Evolutionary conservation across 1,139 yeast genomes (phyloP), one percentile per base, ranked within the genome.

Genomic region (Kodamaea anthophila): DNA sequence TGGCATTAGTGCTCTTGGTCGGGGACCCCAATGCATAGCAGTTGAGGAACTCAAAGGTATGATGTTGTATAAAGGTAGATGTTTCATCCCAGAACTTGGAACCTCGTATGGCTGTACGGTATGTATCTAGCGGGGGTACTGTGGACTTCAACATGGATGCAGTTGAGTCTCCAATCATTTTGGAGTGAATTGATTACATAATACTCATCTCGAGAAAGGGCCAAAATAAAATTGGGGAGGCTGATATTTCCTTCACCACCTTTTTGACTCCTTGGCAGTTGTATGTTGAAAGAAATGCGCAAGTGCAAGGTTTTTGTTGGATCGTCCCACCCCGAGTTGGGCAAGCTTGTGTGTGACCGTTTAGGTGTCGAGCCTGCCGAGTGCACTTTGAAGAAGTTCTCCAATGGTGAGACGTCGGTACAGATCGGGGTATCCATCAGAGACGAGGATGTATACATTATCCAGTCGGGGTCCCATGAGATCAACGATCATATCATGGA

Each of bases 401-500:
- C 96, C 40, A 91, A 91, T 52, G 98, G 98, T 33, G 99, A 91
- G 62, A 91, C 97, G 2, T 84, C 94, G 26, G 96, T 93, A 25
- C 95, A 87, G 51, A 87, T 91, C 40, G 97, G 96, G 23, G 88
- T 77, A 20, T 82, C 94, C 20, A 94, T 91, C 26, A 77, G 98
- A 58, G 97, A 91, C 52, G 96, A 91, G 53, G 97, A 91, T 53
- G 94, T 91, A 23, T 91, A 91, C 52, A 88, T 93, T 46, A 87
- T 91, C 41, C 97, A 93, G 57, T 80, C 94, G 32, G 96, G 96
- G 6, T 82, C 94, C 8, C 81, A 86, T 14, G 73, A 81, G 32
- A 80, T 91, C 42, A 93, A 93, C 51, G 97, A 93, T 53, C 94
- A 87, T 50, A 85, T 93, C 35, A 93, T 93, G 98, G 98, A 93